Evolutionary conservation across 164 flowering plant species (phyloP).

Genomic region (Vitis rupestris): DNA sequence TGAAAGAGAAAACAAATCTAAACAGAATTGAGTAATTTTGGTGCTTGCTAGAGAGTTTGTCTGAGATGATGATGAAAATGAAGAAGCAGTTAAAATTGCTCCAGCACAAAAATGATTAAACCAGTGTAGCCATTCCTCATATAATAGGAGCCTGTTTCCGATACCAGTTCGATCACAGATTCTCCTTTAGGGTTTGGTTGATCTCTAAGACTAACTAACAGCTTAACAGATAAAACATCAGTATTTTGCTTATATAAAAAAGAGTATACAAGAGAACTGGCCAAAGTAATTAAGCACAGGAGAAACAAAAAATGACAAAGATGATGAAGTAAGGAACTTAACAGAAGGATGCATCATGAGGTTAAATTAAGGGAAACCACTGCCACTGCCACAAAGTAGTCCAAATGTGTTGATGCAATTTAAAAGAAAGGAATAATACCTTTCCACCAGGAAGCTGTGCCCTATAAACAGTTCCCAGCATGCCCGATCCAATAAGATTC

Average conservation of each 20-base stretch:
- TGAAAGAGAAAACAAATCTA: background rate
- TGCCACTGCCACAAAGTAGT: background rate
- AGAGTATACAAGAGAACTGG: background rate
- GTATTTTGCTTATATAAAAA: background rate
- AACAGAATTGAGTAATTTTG: background rate
- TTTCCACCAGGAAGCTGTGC: conserved; percentile 84
- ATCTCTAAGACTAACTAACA: background rate
- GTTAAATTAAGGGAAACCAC: background rate
- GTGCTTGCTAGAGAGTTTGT: background rate
- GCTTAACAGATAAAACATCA: background rate
- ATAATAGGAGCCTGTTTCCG: too few relatives aligned
- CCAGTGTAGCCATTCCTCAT: background rate
- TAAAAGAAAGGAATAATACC: conserved; percentile 37
- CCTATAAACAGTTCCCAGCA: conserved; percentile 79
- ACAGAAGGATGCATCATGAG: background rate
- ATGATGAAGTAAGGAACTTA: background rate
- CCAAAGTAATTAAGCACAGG: background rate
- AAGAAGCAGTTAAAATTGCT: background rate
- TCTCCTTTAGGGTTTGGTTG: background rate
- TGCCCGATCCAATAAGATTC: conserved; percentile 78
- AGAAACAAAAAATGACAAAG: background rate
- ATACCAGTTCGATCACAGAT: background rate
- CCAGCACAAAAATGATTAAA: background rate
- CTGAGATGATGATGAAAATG: background rate
- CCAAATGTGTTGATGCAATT: background rate